Percentiles rank a stretch among this genome's conserved stretches.
Evolutionary conservation across 306 rosid genomes (phyloP).

Genomic region (Macrotyloma uniflorum): DNA sequence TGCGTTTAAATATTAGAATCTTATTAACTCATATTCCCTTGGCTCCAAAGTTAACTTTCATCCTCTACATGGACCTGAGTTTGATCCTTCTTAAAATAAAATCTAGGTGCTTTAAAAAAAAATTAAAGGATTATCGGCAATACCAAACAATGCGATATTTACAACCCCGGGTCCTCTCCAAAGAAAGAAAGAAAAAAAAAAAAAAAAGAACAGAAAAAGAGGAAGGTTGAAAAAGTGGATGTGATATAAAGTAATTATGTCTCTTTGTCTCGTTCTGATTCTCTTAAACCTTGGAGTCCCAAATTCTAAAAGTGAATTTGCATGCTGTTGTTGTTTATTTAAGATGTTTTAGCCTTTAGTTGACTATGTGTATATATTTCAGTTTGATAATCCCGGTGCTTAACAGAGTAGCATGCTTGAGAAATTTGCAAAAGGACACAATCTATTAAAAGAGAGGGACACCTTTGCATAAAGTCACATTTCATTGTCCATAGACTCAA

Average conservation of each 20-base stretch:
- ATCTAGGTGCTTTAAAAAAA: too few species aligned
- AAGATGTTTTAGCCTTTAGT: conserved; percentile 3
- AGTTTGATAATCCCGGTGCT: conserved; percentile 29
- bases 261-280: neutral
- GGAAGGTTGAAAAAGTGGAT: neutral
- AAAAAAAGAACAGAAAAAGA: neutral
- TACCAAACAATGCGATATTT: neutral
- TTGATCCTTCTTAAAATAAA: too few species aligned
- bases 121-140: neutral
- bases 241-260: neutral
- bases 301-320: conserved; percentile 16
- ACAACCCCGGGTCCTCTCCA: neutral
- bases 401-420: conserved; percentile 32
- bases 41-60: too few species aligned
- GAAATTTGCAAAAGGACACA: conserved; percentile 40
- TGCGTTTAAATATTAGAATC: too few species aligned
- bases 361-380: conserved; percentile 2
- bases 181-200: too few species aligned
- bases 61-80: too few species aligned
- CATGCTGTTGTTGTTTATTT: neutral
- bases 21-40: too few species aligned
- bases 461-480: conserved; percentile 43
- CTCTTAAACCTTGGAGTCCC: neutral
- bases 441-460: conserved; percentile 45
- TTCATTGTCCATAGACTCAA: conserved; percentile 38